Evolutionary conservation across 2,329 filamentous ascomycete species (phyloP), one percentile per base, ranked within the genome.

Genomic region (Escovopsis weberi): DNA sequence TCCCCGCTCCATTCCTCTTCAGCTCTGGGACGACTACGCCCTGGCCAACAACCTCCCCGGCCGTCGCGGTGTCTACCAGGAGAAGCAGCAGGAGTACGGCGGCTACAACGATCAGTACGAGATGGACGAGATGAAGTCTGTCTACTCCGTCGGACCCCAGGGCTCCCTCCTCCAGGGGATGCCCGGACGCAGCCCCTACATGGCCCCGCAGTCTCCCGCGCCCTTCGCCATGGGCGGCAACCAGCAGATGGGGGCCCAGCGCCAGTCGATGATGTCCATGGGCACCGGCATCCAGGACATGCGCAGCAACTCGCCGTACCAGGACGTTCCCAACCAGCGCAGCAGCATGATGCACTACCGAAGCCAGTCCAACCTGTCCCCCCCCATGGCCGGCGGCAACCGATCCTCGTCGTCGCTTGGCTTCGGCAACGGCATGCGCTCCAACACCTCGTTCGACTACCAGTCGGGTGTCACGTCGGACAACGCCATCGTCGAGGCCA

Each of bases 21-120:
- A 95, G 63, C 78, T 86, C 49, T 98, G 91, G 91, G 91, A 98
- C 59, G 91, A 96, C 60, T 98, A 98, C 54, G 91, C 91, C 6
- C 59, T 79, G 33, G 61, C 73, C 47, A 95, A 96, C 67, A 85
- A 84, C 53, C 79, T 98, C 7, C 91, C 91, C 32, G 91, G 91
- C 15, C 85, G 89, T 46, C 86, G 91, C 46, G 88, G 87, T 42
- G 73, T 76, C 28, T 68, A 70, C 42, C 64, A 68, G 33, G 82
- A 84, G 61, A 85, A 68, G 34, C 82, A 84, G 61, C 85, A 86
- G 64, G 53, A 58, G 42, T 72, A 77, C 23, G 75, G 71, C 37
- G 66, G 66, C 2, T 88, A 85, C 53, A 75, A 80, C 35, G 83
- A 89, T 48, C 78, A 82, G 48, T 94, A 87, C 55, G 91, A 98